Evolutionary conservation across 164 flowering plant species (phyloP), one percentile per base, ranked within the genome.

Genomic region (Amborella trichopoda): DNA sequence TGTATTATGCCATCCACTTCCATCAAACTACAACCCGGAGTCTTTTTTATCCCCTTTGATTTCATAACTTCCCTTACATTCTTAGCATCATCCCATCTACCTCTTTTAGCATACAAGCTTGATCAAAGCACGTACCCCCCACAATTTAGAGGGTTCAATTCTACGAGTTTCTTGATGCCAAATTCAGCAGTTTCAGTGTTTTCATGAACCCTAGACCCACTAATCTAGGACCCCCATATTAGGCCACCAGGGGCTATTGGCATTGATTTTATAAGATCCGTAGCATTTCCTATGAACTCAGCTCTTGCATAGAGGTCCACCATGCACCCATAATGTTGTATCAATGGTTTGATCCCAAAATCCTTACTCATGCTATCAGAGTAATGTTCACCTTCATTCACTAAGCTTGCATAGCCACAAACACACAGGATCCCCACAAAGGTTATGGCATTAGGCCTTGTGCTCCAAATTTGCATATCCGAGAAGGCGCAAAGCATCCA

Each of bases 271-370:
- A 76, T 78, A 63, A 78, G 67, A 26, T 75, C 71, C 48, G 66
- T 71, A 45, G 94, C 94, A 53, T 83, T 88, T 19, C 63, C 41
- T 49, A 83, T 61, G 60, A 60, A 68, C 26, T 89, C 94, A 46
- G 96, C 70, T 40, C 87, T 82, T 2, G 87, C 90, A 32, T 78
- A 64, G 25, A 87, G 71, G 61, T 83, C 83, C 44, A 81, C 84
- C 72, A 87, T 69, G 10, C 73, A 77, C 26, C 85, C 85, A 71
- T 76, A 74, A 56, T 86, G 94, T 52, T 78, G 68, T 47, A 45
- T 75, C 50, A 64, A 68, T 8, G 89, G 90, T 33, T 55, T 68
- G 55, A 86, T 68, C 6, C 68, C 76, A 74, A 71, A 75, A 32
- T 71, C 80, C 42, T 69, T 73, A 3, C 46, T 59, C 90, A 83